Percentiles rank a stretch among this genome's conserved stretches.
Conservation (phyloP, 495 filamentous ascomycete species). For the Penicillium roqueforti region DNA sequence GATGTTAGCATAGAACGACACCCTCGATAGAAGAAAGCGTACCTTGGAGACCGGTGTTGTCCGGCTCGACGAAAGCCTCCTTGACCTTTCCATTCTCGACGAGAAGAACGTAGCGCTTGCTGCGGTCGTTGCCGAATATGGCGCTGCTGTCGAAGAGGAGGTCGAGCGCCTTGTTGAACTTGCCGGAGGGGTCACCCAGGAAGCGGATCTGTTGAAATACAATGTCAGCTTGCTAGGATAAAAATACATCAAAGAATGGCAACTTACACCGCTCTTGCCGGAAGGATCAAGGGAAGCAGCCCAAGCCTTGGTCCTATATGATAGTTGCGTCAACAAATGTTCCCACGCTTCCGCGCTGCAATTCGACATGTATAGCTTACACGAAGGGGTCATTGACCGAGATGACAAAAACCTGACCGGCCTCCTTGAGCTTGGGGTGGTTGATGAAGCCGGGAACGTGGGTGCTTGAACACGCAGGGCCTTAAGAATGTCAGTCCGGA, state of each 20-base stretch:
- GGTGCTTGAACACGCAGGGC: slow-evolving; percentile 69
- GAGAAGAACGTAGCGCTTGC: slow-evolving; percentile 84
- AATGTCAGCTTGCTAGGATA: neutral
- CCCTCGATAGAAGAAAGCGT: slow-evolving; percentile 20
- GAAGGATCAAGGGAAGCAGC: slow-evolving; percentile 65
- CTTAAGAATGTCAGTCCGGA: slow-evolving; percentile 23
- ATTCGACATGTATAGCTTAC: slow-evolving; percentile 44
- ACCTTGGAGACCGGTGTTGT: slow-evolving; percentile 88
- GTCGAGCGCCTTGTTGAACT: slow-evolving; percentile 82
- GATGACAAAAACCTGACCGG: slow-evolving; percentile 80
- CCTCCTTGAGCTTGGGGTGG: slow-evolving; percentile 65
- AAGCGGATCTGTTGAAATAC: slow-evolving; percentile 64
- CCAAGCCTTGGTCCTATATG: slow-evolving; percentile 80
- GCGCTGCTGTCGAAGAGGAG: slow-evolving; percentile 75
- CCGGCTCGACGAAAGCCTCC: slow-evolving; percentile 77
- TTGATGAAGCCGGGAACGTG: slow-evolving; percentile 83
- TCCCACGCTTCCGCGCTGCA: neutral
- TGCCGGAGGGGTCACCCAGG: slow-evolving; percentile 78
- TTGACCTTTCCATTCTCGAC: slow-evolving; percentile 75
- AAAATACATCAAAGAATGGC: neutral
- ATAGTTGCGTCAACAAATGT: neutral
- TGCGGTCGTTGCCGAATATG: slow-evolving; percentile 80
- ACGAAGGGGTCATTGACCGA: slow-evolving; percentile 95
- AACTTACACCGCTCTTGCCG: slow-evolving; percentile 67
- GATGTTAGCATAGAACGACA: slow-evolving; percentile 14